Evolutionary conservation across 2,329 filamentous ascomycete species (phyloP).

Genomic region (Claviceps pusilla): DNA sequence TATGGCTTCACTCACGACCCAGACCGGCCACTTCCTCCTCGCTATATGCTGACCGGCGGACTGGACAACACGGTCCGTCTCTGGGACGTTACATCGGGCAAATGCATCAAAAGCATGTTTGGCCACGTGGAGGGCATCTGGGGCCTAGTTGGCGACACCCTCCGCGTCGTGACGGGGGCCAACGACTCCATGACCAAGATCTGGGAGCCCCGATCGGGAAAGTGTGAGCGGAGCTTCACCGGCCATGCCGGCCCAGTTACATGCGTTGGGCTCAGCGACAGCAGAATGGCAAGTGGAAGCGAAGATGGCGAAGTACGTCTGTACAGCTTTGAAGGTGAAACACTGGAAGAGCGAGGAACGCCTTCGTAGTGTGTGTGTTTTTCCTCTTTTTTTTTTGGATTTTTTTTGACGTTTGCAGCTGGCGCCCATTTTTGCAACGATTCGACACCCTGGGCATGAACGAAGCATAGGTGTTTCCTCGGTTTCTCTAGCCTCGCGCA

Average conservation of each 20-base stretch:
- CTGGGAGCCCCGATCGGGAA: constrained; percentile 85
- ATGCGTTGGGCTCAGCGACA: constrained; percentile 82
- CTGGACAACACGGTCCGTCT: constrained; percentile 83
- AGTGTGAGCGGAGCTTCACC: constrained; percentile 82
- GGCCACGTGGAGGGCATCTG: constrained; percentile 94
- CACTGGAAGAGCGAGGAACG: constrained; percentile 34
- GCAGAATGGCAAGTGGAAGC: constrained; percentile 75
- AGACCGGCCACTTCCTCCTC: constrained; percentile 57
- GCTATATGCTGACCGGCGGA: constrained; percentile 85
- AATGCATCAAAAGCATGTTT: constrained; percentile 83
- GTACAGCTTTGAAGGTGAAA: constrained; percentile 54
- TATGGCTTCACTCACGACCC: constrained; percentile 45
- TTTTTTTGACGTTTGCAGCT: too few species aligned
- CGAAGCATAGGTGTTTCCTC: too few species aligned
- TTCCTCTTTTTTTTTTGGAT: neutral
- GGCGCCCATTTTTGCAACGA: too few species aligned
- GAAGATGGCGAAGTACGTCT: constrained; percentile 86
- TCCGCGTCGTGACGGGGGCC: constrained; percentile 75
- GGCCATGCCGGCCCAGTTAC: constrained; percentile 85
- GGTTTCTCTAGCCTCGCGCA: too few species aligned
- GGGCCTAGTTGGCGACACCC: constrained; percentile 76
- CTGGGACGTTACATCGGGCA: constrained; percentile 74
- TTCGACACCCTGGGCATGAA: too few species aligned
- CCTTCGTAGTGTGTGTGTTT: constrained; percentile 23
- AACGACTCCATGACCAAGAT: constrained; percentile 89